These are phyloP conservation scores for Puya raimondii DNA, from an alignment of 176 grass and related monocot genomes.

Conservation along the genomic window DNA sequence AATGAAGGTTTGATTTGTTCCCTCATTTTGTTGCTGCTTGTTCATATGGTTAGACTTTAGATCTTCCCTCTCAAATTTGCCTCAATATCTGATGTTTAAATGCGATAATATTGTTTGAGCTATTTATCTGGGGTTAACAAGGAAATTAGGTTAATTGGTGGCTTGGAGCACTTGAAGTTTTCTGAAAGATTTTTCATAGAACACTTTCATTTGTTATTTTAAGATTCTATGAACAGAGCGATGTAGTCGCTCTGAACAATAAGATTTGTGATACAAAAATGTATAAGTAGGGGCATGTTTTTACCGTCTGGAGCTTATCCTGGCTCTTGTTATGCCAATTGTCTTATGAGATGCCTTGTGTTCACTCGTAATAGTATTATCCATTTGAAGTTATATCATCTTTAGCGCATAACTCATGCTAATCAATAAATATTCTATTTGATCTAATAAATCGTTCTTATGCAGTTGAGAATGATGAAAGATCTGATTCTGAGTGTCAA, in stretches of 20 bases:
- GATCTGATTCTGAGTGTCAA: neutral
- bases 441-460: neutral
- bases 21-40: neutral
- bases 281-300: no score
- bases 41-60: neutral
- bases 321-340: no score
- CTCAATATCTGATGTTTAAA: neutral
- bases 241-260: no score
- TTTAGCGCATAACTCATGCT: neutral
- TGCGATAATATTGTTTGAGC: neutral
- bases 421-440: neutral
- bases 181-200: no score
- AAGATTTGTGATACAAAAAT: no score
- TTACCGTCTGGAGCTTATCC: no score
- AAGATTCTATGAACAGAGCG: no score
- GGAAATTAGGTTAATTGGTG: neutral
- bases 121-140: neutral
- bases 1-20: slow-evolving; percentile 27
- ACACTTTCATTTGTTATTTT: no score
- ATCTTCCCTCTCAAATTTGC: neutral
- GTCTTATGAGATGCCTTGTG: no score
- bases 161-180: no score
- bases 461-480: slow-evolving; percentile 1
- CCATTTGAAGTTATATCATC: neutral
- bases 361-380: neutral